Percentiles rank a stretch among this genome's conserved stretches.
Conservation (phyloP, 495 filamentous ascomycete genomes). For the Talaromyces proteolyticus region DNA sequence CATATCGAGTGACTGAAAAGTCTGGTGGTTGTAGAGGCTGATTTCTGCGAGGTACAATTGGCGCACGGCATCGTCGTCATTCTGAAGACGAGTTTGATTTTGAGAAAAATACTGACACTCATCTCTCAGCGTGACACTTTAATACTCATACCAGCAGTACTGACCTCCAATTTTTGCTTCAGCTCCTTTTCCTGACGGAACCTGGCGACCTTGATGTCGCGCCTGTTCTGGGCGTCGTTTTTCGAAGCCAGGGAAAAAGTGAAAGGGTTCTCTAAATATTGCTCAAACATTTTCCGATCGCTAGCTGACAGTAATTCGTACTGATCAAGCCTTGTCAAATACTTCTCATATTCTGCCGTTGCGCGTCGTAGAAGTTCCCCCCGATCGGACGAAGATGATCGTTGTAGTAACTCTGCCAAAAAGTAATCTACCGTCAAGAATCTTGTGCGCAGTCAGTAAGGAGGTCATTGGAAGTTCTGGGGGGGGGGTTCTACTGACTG, state of each 20-base stretch:
- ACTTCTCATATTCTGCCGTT: constrained; percentile 66
- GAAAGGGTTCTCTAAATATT: constrained; percentile 59
- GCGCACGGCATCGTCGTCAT: constrained; percentile 75
- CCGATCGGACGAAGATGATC: constrained; percentile 50
- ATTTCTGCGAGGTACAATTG: constrained; percentile 72
- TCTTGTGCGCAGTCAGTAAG: constrained; percentile 27
- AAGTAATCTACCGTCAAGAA: constrained; percentile 65
- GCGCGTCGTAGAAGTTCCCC: constrained; percentile 56
- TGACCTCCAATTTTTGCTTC: constrained; percentile 75
- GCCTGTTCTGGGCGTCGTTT: constrained; percentile 63
- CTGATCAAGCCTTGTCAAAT: constrained; percentile 65
- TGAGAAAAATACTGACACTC: constrained; percentile 49
- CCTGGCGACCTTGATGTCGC: constrained; percentile 78
- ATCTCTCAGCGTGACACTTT: constrained; percentile 1
- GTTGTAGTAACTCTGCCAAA: constrained; percentile 61
- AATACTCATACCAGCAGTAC: not conserved
- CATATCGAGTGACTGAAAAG: constrained; percentile 80
- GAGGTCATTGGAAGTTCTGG: not conserved
- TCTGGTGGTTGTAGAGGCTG: constrained; percentile 64
- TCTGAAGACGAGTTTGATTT: constrained; percentile 53
- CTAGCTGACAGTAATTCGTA: constrained; percentile 65
- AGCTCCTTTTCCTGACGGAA: constrained; percentile 85
- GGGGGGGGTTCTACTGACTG: constrained; percentile 41
- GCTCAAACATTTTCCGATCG: constrained; percentile 67
- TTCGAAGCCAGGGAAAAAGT: constrained; percentile 64